A percentile compares a stretch with the other conserved stretches of the same genome.
Conservation (phyloP, 331 rosid species). For the Erythrophleum ivorense region DNA sequence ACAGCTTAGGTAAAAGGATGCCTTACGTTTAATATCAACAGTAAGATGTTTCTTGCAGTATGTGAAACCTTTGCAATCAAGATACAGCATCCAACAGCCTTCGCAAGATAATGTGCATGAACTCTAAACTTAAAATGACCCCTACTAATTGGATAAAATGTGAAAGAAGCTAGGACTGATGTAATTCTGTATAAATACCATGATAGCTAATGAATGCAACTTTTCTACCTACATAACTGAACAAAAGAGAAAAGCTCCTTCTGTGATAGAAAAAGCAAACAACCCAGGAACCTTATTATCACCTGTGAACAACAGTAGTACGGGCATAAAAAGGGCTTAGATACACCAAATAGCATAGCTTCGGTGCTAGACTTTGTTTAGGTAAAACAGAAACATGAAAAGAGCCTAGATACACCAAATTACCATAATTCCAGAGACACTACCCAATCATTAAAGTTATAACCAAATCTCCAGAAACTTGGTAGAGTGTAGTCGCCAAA, state of each 20-base stretch:
- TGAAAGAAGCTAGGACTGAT: slow-evolving; percentile 19
- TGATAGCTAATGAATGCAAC: neutral
- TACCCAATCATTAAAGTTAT: neutral
- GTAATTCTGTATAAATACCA: neutral
- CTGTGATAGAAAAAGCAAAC: neutral
- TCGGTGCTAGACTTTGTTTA: neutral
- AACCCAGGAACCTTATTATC: slow-evolving; percentile 2
- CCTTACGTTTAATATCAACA: neutral
- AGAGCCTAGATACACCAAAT: neutral
- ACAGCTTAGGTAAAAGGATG: slow-evolving; percentile 20
- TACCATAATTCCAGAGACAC: slow-evolving; percentile 14
- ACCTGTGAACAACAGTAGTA: slow-evolving; percentile 4
- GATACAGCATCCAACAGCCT: slow-evolving; percentile 2
- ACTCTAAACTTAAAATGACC: neutral
- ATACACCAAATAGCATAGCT: slow-evolving; percentile 12
- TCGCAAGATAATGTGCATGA: neutral
- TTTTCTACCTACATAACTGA: neutral
- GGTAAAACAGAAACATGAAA: slow-evolving; percentile 12
- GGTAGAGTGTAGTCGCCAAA: neutral
- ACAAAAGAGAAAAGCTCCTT: slow-evolving; percentile 12
- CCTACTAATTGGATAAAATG: neutral
- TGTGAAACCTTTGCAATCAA: neutral
- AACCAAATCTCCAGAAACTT: slow-evolving; percentile 20
- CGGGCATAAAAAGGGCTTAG: neutral
- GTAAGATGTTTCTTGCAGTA: neutral